Base-by-base conservation (phyloP, 2,329 filamentous ascomycete species). In the Fusarium pilosicola region DNA sequence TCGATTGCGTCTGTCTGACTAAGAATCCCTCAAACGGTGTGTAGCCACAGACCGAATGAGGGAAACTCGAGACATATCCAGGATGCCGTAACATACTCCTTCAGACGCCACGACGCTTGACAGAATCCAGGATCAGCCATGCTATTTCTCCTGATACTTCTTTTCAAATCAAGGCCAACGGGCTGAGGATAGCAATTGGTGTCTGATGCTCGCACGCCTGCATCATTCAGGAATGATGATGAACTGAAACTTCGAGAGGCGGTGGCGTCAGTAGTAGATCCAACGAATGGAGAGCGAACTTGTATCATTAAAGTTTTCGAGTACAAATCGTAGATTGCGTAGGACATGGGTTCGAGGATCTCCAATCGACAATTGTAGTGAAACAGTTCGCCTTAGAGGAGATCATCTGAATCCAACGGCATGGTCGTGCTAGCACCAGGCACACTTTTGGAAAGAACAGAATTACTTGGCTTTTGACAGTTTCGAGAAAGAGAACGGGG, bases 401-500 rank as follows among this genome's bases (percentile, higher is more conserved):
- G 52, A 42, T 58, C 45, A 46, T 64, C 38, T 61, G 32, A 45
- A 56, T 30, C 41, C 39, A 54, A 45, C 56, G 55, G 36, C 62
- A 46, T 54, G 28, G 44, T 28, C 34, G 52, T 63, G 36, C 68
- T 62, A 59, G 56, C 42, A 36, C 34, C 34, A 18, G 34, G 17
- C 34, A 61, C 18, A 12, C 20, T n/a, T 59, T 58, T 26, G 18
- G 39, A 39, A 32, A 48, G 13, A 42, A 30, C 30, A 61, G 26
- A 49, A 26, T 74, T 49, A 39, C 60, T 49, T 54, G 46, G 42
- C 49, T 46, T 65, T 46, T 55, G 28, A 49, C 38, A 66, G 51
- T 42, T 67, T 55, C 45, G 30, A 44, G 57, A 48, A 61, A 65
- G 51, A 48, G 34, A 69, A 74, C 30, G 39, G 36, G 39, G 59